Evolutionary conservation across 1,139 yeast genomes (phyloP), one percentile per base, ranked within the genome.

Genomic region (Candida mesenterica): DNA sequence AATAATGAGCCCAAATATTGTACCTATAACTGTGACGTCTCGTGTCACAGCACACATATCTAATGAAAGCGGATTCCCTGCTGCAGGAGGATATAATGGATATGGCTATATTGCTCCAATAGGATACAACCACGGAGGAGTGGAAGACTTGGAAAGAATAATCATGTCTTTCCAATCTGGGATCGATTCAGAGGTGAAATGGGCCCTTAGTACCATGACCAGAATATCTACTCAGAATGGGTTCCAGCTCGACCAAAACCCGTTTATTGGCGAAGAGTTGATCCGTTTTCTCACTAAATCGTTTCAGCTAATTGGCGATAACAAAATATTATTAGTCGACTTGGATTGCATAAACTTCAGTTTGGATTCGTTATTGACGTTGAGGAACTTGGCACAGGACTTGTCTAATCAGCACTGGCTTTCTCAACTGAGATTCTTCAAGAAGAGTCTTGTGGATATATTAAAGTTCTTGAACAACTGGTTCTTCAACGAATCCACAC

Each of bases 301-400:
- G 29, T 54, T 46, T 44, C 59, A 55, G 22, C 40, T 51, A 26
- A 50, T 68, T 4, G 43, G 45, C 8, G 60, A 59, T 8, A 59
- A 57, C 15, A 53, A 61, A 26, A 51, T 42, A 5, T 41, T 39
- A 7, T 34, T 46, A 5, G 44, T 59, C 16, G 46, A 49, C 16
- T 68, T 72, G 33, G 72, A 70, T 31, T 54, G 64, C 26, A 46
- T 72, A 32, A 57, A 61, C 27, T 54, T 56, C 44, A 69, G 81
- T 36, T 65, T 82, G 34, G 89, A 84, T 52, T 72, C 86, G 2
- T 69, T 84, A 35, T 68, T 92, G 38, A 74, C 87, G 15, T 65
- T 92, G 38, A 72, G 97, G 50, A 92, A 92, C 57, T 65, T 87
- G 38, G 75, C 85, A 2, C 94, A 92, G 54, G 96, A 88, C 53